These are phyloP conservation scores for Penicillium sp. DNA, from an alignment of 2,329 filamentous ascomycete genomes.

Conservation along the genomic window DNA sequence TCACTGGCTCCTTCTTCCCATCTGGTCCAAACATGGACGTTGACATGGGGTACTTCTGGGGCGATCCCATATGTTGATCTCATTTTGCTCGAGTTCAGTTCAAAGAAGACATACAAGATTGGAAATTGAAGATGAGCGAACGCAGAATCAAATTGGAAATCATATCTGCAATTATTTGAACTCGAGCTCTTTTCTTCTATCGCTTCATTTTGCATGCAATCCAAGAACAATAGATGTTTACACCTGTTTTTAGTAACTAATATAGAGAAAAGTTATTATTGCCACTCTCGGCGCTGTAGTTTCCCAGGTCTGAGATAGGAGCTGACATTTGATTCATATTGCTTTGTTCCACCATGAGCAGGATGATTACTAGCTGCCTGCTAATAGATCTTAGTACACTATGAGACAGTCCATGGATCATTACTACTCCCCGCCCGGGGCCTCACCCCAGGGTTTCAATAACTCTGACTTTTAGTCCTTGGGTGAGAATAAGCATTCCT, in stretches of 20 bases:
- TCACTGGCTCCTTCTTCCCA: slow-evolving; percentile 43
- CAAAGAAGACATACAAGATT: not conserved
- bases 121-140: not conserved
- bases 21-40: slow-evolving; percentile 30
- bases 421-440: not conserved
- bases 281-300: not conserved
- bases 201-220: slow-evolving; percentile 10
- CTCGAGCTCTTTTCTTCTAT: slow-evolving; percentile 5
- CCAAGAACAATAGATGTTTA: not conserved
- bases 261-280: slow-evolving; percentile 12
- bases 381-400: no score
- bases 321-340: not conserved
- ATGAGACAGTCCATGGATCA: not conserved
- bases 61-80: slow-evolving; percentile 29
- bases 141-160: slow-evolving; percentile 5
- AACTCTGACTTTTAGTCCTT: no score
- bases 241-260: slow-evolving; percentile 1
- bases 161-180: slow-evolving; percentile 4
- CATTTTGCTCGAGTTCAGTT: not conserved
- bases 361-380: no score
- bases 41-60: slow-evolving; percentile 35
- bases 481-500: no score
- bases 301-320: not conserved
- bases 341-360: no score
- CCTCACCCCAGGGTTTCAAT: not conserved